Evolutionary conservation across 108 stramenopile species (phyloP), one percentile per base, ranked within the genome.

Genomic region (Fragilaria crotonensis): DNA sequence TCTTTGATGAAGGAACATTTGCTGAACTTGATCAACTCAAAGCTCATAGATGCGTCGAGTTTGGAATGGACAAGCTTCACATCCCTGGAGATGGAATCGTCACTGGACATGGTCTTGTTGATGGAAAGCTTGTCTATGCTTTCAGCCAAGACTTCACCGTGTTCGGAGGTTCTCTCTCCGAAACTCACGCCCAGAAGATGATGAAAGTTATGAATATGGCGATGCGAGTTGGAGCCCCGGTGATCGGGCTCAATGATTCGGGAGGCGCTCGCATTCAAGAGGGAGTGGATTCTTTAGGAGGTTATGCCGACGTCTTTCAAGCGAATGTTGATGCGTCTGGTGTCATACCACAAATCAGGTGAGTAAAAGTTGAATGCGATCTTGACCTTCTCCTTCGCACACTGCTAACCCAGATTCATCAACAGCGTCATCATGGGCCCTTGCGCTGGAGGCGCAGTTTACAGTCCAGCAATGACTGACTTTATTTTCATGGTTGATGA

Each of bases 261-360:
- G 99, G 99, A 4, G 97, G 98, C 53, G 99, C 99, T 3, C 86
- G 99, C 11, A 99, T 99, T 51, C 99, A 99, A 73, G 99, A 99
- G 64, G 99, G 99, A 44, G 92, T 97, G 1, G 96, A 97, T 70
- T 90, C 88, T 21, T 85, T 99, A 29, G 73, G 62, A 17, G 92
- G 97, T 18, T 98, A 99, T 79, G 97, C 97, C 2, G 97, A 99
- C 52, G 96, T 99, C 48, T 99, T 99, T 67, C 97, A 97, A 81
- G 71, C 80, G 14, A 99, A 99, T 65, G 97, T 99, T 1, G 95
- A 96, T 71, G 97, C 97, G 5, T 78, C 76, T 2, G 95, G 97
- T 25, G 94, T 98, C 33, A 79, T 98, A 44, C 95, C 95, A 26
- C 97, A 98, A 76, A 84, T 96, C 7, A 41, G 36, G 36, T 41